These are phyloP conservation scores for Cordyceps cateniannulata DNA, from an alignment of 2,329 filamentous ascomycete species.

Conservation along the genomic window DNA sequence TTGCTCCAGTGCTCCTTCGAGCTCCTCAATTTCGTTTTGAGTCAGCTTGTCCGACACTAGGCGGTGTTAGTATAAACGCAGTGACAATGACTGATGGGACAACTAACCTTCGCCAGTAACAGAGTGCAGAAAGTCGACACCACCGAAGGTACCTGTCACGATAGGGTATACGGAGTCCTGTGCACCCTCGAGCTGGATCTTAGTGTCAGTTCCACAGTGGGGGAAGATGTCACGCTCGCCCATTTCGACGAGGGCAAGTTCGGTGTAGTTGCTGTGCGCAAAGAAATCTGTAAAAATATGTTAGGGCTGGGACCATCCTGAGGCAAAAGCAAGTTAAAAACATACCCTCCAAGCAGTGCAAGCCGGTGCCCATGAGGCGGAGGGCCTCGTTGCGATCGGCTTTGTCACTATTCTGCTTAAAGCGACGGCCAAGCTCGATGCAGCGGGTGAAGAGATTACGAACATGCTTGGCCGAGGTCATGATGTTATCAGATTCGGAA, in stretches of 20 bases:
- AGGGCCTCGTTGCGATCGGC: conserved; percentile 83
- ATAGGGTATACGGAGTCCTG: conserved; percentile 66
- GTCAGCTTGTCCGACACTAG: conserved; percentile 79
- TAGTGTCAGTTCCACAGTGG: conserved; percentile 73
- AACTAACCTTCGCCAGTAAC: conserved; percentile 61
- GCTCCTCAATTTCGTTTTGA: conserved; percentile 82
- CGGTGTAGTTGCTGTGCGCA: conserved; percentile 86
- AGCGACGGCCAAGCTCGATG: conserved; percentile 74
- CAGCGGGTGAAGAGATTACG: conserved; percentile 65
- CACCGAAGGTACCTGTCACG: conserved; percentile 88
- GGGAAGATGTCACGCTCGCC: conserved; percentile 83
- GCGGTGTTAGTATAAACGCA: conserved; percentile 16
- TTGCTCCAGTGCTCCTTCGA: conserved; percentile 73
- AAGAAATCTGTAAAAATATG: conserved; percentile 58
- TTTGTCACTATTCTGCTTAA: conserved; percentile 48
- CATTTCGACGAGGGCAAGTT: conserved; percentile 69
- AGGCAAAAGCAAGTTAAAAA: neutral
- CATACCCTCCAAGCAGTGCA: conserved; percentile 77
- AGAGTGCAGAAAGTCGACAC: conserved; percentile 88
- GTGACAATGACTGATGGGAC: neutral
- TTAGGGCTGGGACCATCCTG: neutral
- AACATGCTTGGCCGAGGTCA: conserved; percentile 74
- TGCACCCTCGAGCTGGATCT: conserved; percentile 62
- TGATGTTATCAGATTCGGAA: conserved; percentile 70
- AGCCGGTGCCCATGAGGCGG: conserved; percentile 76